A percentile compares a stretch with the other conserved stretches of the same genome.
Evolutionary conservation across 169 alveolate genomes (phyloP).

Genomic region (Haemoproteus tartakovskyi): DNA sequence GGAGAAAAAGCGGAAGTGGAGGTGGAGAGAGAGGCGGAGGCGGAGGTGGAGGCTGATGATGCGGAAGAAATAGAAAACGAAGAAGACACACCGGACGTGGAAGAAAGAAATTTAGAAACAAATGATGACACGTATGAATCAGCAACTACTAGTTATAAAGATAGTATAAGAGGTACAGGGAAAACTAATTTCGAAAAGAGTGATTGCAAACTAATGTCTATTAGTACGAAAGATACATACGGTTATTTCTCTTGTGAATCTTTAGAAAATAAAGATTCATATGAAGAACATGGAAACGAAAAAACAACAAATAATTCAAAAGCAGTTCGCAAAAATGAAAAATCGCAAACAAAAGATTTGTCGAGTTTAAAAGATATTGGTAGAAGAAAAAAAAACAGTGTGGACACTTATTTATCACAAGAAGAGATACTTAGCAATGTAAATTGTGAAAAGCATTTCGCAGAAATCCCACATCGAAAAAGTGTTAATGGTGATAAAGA

Average conservation of each 20-base stretch:
- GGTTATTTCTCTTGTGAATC: constrained; percentile 14
- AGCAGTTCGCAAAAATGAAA: constrained; percentile 1
- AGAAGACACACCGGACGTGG: too few relatives aligned
- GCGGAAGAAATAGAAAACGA: not conserved
- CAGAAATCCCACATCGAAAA: too few relatives aligned
- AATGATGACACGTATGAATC: too few relatives aligned
- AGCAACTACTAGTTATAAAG: too few relatives aligned
- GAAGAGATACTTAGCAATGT: too few relatives aligned
- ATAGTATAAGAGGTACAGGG: too few relatives aligned
- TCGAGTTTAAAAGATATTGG: not conserved
- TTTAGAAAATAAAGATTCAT: constrained; percentile 9
- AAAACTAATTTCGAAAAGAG: too few relatives aligned
- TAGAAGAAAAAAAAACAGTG: not conserved
- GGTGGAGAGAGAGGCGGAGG: not conserved
- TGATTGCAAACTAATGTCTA: constrained; percentile 51
- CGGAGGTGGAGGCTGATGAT: not conserved
- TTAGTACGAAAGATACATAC: constrained; percentile 55
- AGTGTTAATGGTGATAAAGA: too few relatives aligned
- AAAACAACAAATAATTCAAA: constrained; percentile 26
- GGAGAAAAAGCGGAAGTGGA: constrained; percentile 9
- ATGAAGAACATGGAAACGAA: constrained; percentile 38
- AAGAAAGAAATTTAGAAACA: too few relatives aligned
- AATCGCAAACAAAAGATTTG: constrained; percentile 2
- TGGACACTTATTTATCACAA: not conserved
- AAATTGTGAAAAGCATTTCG: too few relatives aligned